These are phyloP conservation scores for Daedaleopsis sinensis DNA, from an alignment of 768 basidiomycete species.

Conservation along the genomic window DNA sequence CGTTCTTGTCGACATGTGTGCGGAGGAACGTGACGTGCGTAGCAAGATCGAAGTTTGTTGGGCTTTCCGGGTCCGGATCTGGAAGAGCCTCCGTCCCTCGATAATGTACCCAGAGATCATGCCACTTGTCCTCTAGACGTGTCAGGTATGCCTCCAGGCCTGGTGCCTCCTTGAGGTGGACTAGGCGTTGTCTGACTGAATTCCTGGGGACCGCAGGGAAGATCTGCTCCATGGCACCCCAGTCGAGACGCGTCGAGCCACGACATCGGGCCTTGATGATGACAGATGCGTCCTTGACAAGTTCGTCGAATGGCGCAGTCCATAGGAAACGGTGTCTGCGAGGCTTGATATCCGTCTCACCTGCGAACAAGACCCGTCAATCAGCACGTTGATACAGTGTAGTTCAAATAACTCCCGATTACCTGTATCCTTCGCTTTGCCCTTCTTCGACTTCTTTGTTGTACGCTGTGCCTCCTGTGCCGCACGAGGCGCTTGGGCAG, in stretches of 20 bases:
- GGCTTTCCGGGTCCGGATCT: conserved; percentile 69
- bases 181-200: conserved; percentile 70
- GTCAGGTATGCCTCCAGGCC: conserved; percentile 77
- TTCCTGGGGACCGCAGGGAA: conserved; percentile 79
- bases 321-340: conserved; percentile 77
- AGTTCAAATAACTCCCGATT: conserved; percentile 5
- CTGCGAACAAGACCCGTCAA: not conserved
- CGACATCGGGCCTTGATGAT: conserved; percentile 83
- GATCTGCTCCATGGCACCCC: conserved; percentile 74
- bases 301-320: conserved; percentile 87
- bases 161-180: conserved; percentile 58
- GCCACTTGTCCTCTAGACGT: conserved; percentile 82
- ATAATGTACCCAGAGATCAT: conserved; percentile 73
- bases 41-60: conserved; percentile 77
- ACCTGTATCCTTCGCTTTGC: conserved; percentile 35
- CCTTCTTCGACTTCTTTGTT: conserved; percentile 33
- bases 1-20: conserved; percentile 81
- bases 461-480: conserved; percentile 20
- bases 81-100: conserved; percentile 67
- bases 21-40: conserved; percentile 84
- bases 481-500: conserved; percentile 51
- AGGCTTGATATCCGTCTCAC: conserved; percentile 19
- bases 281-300: conserved; percentile 81
- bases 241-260: conserved; percentile 59
- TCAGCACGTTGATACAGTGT: not conserved